A percentile compares a stretch with the other conserved stretches of the same genome.
These are phyloP conservation scores for Paratinospora sagittata DNA, from an alignment of 164 flowering plant genomes.

Conservation along the genomic window DNA sequence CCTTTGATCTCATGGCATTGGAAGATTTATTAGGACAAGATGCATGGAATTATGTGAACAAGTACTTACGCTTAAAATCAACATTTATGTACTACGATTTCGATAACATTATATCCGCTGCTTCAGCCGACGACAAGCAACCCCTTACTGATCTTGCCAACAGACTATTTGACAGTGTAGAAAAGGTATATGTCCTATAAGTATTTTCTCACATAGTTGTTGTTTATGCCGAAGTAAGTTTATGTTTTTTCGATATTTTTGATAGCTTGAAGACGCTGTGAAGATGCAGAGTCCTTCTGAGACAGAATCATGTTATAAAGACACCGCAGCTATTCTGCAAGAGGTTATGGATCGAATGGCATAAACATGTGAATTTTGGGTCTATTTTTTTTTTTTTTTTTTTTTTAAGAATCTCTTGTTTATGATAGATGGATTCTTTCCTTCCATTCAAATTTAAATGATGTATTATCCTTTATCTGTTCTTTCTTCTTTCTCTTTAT, in stretches of 20 bases:
- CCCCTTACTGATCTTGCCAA: conserved; percentile 69
- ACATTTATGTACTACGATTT: conserved; percentile 87
- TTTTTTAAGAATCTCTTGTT: conserved; percentile 4
- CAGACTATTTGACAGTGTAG: conserved; percentile 65
- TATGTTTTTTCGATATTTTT: conserved; percentile 8
- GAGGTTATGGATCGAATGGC: conserved; percentile 71
- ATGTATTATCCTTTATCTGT: neutral
- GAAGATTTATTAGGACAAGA: conserved; percentile 63
- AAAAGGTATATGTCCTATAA: conserved; percentile 43
- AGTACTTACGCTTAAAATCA: conserved; percentile 58
- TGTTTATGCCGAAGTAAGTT: neutral
- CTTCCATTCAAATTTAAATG: neutral
- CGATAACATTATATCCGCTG: conserved; percentile 73
- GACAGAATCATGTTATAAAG: conserved; percentile 47
- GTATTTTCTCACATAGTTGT: neutral
- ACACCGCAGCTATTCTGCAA: conserved; percentile 48
- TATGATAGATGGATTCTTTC: neutral
- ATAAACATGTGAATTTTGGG: conserved; percentile 16
- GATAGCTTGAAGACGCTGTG: conserved; percentile 71
- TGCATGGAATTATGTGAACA: conserved; percentile 56
- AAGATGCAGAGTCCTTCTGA: conserved; percentile 33
- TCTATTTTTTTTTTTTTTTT: too few relatives aligned
- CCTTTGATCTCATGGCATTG: conserved; percentile 75
- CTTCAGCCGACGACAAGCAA: conserved; percentile 49
- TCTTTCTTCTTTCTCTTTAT: neutral